Base-by-base conservation (phyloP, 2,329 filamentous ascomycete genomes). In the Pochonia chlamydosporia region DNA sequence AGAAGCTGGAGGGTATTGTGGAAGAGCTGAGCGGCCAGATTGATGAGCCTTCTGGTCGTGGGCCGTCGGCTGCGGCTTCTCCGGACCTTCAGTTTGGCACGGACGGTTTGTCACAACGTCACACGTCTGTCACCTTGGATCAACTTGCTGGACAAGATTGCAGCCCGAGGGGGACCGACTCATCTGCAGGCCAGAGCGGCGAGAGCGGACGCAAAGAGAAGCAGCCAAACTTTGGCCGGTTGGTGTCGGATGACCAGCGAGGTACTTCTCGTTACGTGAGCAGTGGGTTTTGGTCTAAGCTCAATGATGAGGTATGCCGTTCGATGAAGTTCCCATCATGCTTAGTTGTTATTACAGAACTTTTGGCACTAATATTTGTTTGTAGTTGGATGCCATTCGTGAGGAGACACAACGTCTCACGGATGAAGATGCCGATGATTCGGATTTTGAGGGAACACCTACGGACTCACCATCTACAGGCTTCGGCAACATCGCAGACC, bases 1-100 rank as follows among this genome's bases (percentile, higher is more conserved):
- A 81, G 51, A 84, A 87, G 62, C 67, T 91, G 23, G 87, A 91
- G 62, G 84, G 84, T 39, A 87, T 91, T 24, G 87, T 91, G 14
- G 79, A 84, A 62, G 81, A 84, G 53, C 63, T 85, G 43, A 84
- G 81, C 60, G 77, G 80, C 6, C 81, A 84, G 64, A 76, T 84
- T 46, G 78, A 82, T 52, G 78, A 81, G 54, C 60, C 63, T 4
- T 54, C 52, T 4, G 60, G 59, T 39, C 65, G 60, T 42, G 56
- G 49, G n/a, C 52, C 59, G 14, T 65, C 62, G 4, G 53, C 63
- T 1, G 54, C 59, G 5, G 57, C 53, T 42, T 66, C 66, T 1
- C 63, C 63, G 3, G 57, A 66, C n/a, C 21, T 13, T 9, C 31
- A 35, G 33, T 35, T n/a, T 35, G 49, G 33, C 24, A 41, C 14